Conservation (phyloP, 1,284 basidiomycete species). For the Malassezia sp. region DNA sequence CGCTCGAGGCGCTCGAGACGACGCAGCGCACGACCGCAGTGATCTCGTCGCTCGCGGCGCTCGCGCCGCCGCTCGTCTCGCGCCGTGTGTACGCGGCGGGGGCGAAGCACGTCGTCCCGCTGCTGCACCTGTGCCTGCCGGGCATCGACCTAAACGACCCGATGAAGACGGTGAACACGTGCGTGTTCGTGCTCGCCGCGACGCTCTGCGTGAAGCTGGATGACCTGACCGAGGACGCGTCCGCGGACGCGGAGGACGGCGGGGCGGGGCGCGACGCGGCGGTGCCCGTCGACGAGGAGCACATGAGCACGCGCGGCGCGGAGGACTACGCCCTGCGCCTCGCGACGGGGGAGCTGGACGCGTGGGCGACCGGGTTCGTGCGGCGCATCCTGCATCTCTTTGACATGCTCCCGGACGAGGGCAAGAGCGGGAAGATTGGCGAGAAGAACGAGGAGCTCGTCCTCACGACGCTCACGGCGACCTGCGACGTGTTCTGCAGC, state of each 20-base stretch:
- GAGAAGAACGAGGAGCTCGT: constrained; percentile 76
- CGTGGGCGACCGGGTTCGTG: constrained; percentile 82
- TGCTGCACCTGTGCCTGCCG: constrained; percentile 79
- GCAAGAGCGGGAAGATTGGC: constrained; percentile 59
- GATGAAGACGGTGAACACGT: constrained; percentile 66
- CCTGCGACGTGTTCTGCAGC: constrained; percentile 71
- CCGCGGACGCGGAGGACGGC: neutral
- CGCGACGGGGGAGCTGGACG: constrained; percentile 63
- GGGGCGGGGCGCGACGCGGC: neutral
- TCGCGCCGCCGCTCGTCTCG: constrained; percentile 66
- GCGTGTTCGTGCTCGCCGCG: constrained; percentile 65
- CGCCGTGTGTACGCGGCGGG: constrained; percentile 67
- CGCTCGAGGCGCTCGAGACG: constrained; percentile 58
- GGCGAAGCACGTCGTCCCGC: constrained; percentile 73
- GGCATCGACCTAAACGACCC: constrained; percentile 93
- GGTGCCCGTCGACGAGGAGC: constrained; percentile 11
- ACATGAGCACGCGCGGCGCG: constrained; percentile 51
- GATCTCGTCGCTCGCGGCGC: constrained; percentile 70
- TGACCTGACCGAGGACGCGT: constrained; percentile 51
- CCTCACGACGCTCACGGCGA: constrained; percentile 67
- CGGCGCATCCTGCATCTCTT: constrained; percentile 74
- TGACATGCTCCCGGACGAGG: constrained; percentile 87
- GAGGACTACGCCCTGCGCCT: constrained; percentile 53
- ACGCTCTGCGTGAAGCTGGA: constrained; percentile 72
- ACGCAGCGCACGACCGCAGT: constrained; percentile 53